Evolutionary conservation across 306 rosid species (phyloP), one percentile per base, ranked within the genome.

Genomic region (Cyclanthera cordifolia): DNA sequence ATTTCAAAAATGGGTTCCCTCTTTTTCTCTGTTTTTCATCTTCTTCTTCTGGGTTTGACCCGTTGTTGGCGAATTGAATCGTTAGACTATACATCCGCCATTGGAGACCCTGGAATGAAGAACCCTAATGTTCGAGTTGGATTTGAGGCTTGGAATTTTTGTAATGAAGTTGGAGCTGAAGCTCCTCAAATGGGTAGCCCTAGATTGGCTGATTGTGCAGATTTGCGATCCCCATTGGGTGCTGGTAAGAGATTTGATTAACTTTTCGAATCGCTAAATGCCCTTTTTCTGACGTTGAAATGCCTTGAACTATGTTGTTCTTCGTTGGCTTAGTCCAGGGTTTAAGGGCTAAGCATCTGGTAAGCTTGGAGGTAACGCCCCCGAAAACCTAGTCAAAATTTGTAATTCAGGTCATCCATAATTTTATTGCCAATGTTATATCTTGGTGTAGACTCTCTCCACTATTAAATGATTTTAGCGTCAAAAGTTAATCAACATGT

Each of bases 111-210:
- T 2, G 82, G 84, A 41, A 81, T 84, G 84, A 75, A 53, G 73
- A 79, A 69, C 75, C 76, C 80, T 10, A 76, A 72, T 52, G 72
- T 77, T 7, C 73, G 89, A 81, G 89, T 84, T 61, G 89, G 71
- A 57, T 72, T 84, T 12, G 89, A 84, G 71, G 82, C 84, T 12
- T 84, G 86, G 89, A 84, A 84, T 56, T 79, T 72, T 48, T 84
- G 86, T 80, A 84, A 82, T 63, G 89, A 84, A 64, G 89, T 84
- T 25, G 89, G 86, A 39, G 45, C 6, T 11, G 86, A 84, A 75
- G 86, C 89, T 2, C 84, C 88, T 8, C 14, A 70, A 24, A 79
- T 84, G 86, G 86, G 84, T 12, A 84, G 89, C 72, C 89, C 88
- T 25, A 77, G 86, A 32, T 9, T 82, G 48, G 89, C 89, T 5